Evolutionary conservation across 306 rosid species (phyloP), one percentile per base, ranked within the genome.

Genomic region (apple (Malus domestica)): DNA sequence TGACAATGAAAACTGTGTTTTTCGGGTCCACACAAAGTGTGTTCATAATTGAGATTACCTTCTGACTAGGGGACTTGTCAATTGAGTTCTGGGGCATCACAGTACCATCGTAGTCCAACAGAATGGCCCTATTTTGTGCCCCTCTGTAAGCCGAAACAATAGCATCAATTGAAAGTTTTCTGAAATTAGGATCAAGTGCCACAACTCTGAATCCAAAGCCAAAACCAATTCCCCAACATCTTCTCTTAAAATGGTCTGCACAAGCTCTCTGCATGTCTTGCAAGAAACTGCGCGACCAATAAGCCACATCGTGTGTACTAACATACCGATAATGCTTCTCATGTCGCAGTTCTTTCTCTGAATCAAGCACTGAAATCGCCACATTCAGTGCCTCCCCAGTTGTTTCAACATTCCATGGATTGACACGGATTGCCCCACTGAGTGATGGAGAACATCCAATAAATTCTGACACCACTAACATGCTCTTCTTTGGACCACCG

Each of bases 381-480:
- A 76, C 88, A 82, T 85, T 86, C 92, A 91, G 73, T 60, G 92
- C 97, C 81, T 91, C 97, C 12, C 88, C 87, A 76, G 94, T 91
- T 76, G 87, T 70, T 79, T 91, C 94, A 73, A 91, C 86, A 82
- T 85, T 89, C 94, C 97, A 91, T 68, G 94, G 97, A 70, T 89
- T 91, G 63, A 89, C 72, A 38, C 94, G 97, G 71, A 91, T 87
- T 61, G 97, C 93, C 77, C 97, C 97, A 67, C 94, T 89, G 4
- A 91, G 94, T 22, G 97, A 91, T 54, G 93, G 97, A 81, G 97
- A 89, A 68, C 97, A 91, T 60, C 97, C 97, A 82, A 91, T 85
- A 82, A 91, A 91, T 74, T 91, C 97, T 27, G 94, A 89, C 79
- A 91, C 86, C 77, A 89, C 97, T n/a, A 91, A 68, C 92, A 91